phyloP scores from a whole-genome alignment of 2,329 filamentous ascomycete genomes.

The Hypoxylon rubiginosum region DNA sequence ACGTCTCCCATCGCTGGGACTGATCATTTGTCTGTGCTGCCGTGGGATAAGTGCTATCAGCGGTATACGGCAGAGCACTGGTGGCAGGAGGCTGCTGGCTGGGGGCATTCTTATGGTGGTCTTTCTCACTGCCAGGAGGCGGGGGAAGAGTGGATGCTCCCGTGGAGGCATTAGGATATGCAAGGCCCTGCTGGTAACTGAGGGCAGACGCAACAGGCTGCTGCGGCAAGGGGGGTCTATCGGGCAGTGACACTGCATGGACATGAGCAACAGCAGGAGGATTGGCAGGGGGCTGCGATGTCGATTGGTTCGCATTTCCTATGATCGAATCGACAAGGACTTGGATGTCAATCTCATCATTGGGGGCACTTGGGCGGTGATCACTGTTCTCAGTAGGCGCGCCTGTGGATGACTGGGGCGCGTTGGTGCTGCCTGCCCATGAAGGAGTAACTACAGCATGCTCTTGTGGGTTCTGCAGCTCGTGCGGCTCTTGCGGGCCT shows the following conservation, averaged over 20 bases:
- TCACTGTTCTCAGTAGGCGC: slow-evolving; percentile 29
- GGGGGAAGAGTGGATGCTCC: slow-evolving; percentile 45
- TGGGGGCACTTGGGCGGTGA: slow-evolving; percentile 25
- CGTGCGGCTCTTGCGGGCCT: slow-evolving; percentile 46
- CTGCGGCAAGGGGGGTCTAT: slow-evolving; percentile 60
- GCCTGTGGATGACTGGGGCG: slow-evolving; percentile 27
- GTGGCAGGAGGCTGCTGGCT: slow-evolving; percentile 50
- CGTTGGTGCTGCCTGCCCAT: slow-evolving; percentile 14
- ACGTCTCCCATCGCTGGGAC: slow-evolving; percentile 75
- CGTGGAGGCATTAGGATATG: slow-evolving; percentile 49
- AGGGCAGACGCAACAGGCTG: slow-evolving; percentile 51
- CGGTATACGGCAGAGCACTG: slow-evolving; percentile 45
- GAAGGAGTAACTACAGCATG: slow-evolving; percentile 26
- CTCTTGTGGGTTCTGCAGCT: slow-evolving; percentile 48
- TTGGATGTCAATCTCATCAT: slow-evolving; percentile 48
- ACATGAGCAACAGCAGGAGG: slow-evolving; percentile 43
- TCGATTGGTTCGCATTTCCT: slow-evolving; percentile 48
- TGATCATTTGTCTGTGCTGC: slow-evolving; percentile 29
- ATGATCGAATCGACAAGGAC: slow-evolving; percentile 49
- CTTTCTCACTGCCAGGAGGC: slow-evolving; percentile 53
- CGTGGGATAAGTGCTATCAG: slow-evolving; percentile 30
- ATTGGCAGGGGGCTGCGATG: slow-evolving; percentile 43
- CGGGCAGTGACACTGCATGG: slow-evolving; percentile 60
- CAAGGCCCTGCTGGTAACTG: slow-evolving; percentile 50
- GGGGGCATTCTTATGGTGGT: slow-evolving; percentile 52